A percentile compares a stretch with the other conserved stretches of the same genome.
These are phyloP conservation scores for Barnettozyma sp. DNA, from an alignment of 805 yeast species.

Conservation along the genomic window DNA sequence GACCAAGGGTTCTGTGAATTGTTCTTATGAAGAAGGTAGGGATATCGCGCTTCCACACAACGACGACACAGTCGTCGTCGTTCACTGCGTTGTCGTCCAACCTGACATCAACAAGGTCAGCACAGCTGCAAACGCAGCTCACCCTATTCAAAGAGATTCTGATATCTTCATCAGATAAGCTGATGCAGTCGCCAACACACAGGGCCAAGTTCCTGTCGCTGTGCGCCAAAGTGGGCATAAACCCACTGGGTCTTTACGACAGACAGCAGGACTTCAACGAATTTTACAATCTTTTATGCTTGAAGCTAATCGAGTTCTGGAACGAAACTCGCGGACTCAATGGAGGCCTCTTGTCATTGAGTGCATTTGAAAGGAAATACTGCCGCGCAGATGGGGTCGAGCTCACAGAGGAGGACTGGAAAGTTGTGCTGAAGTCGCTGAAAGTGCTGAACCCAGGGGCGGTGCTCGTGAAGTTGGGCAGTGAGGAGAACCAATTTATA, in stretches of 20 bases:
- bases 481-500: slow-evolving; percentile 2
- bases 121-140: slow-evolving; percentile 7
- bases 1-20: too few relatives aligned
- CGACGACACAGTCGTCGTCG: slow-evolving; percentile 5
- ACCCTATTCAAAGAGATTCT: slow-evolving; percentile 9
- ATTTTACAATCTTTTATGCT: slow-evolving; percentile 8
- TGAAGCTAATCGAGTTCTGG: slow-evolving; percentile 10
- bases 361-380: slow-evolving; percentile 7
- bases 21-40: slow-evolving; percentile 8
- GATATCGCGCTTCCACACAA: slow-evolving; percentile 7
- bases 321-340: slow-evolving; percentile 10
- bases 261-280: slow-evolving; percentile 5
- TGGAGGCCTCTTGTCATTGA: slow-evolving; percentile 7
- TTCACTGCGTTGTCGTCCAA: slow-evolving; percentile 6
- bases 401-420: slow-evolving; percentile 8
- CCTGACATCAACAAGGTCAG: slow-evolving; percentile 3
- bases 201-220: slow-evolving; percentile 7
- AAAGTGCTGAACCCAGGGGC: slow-evolving; percentile 8
- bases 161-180: slow-evolving; percentile 6
- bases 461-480: slow-evolving; percentile 4
- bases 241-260: slow-evolving; percentile 8
- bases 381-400: slow-evolving; percentile 1
- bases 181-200: slow-evolving; percentile 7
- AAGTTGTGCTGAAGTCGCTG: slow-evolving; percentile 3
- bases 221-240: slow-evolving; percentile 9